Percentiles rank a stretch among this genome's conserved stretches.
Evolutionary conservation across 345 rosid genomes (phyloP).

Genomic region (Gossypium bickii): DNA sequence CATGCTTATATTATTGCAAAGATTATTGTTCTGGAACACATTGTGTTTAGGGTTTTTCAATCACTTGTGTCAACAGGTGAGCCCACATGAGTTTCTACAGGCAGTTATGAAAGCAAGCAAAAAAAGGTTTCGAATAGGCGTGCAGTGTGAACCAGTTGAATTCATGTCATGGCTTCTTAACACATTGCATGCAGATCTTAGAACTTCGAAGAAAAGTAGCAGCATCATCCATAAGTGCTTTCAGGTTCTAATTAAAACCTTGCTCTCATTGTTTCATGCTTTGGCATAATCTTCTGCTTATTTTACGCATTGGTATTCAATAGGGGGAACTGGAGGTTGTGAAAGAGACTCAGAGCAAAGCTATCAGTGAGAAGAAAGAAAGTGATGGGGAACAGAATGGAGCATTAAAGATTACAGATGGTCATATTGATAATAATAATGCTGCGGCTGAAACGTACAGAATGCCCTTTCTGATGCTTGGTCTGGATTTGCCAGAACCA

Average conservation of each 20-base stretch:
- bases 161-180: constrained; percentile 98
- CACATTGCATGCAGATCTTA: constrained; percentile 73
- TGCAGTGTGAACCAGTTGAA: constrained; percentile 92
- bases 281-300: background rate
- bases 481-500: constrained; percentile 95
- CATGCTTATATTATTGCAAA: constrained; percentile 1
- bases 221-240: constrained; percentile 88
- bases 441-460: constrained; percentile 52
- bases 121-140: constrained; percentile 81
- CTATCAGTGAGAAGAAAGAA: constrained; percentile 42
- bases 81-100: constrained; percentile 98
- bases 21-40: constrained; percentile 8
- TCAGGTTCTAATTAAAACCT: constrained; percentile 46
- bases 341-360: constrained; percentile 59
- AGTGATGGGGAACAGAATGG: constrained; percentile 34
- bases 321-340: constrained; percentile 91
- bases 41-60: constrained; percentile 4
- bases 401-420: constrained; percentile 17
- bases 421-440: constrained; percentile 25
- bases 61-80: constrained; percentile 54
- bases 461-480: constrained; percentile 96
- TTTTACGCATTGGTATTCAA: constrained; percentile 12
- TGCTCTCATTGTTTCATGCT: background rate
- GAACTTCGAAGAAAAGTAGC: constrained; percentile 50
- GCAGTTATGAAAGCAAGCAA: constrained; percentile 96